Evolutionary conservation across 2,329 filamentous ascomycete genomes (phyloP).

Genomic region (Zasmidium angulare): DNA sequence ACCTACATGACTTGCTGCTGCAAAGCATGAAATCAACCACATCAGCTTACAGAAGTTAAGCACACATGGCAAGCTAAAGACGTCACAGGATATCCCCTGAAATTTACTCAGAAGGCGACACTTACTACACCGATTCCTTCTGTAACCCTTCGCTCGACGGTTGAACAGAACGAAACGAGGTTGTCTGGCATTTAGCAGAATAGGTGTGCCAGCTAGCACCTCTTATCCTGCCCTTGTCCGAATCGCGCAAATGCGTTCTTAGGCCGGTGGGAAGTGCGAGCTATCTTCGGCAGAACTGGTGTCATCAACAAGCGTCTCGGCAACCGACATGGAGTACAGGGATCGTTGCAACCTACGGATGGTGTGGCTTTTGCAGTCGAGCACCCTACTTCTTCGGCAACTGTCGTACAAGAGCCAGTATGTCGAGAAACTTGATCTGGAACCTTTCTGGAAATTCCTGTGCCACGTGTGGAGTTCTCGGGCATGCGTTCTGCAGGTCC

Average conservation of each 20-base stretch:
- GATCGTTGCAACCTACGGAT: not conserved
- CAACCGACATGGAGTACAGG: not conserved
- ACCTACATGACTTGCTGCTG: too few species aligned
- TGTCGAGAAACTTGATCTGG: not conserved
- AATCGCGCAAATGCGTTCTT: not conserved
- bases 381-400: not conserved
- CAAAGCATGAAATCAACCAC: too few species aligned
- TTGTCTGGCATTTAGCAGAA: not conserved
- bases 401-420: not conserved
- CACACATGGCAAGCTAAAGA: too few species aligned
- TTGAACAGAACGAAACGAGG: not conserved
- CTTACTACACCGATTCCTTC: not conserved
- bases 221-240: not conserved
- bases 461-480: not conserved
- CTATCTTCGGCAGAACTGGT: not conserved
- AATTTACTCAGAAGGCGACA: too few species aligned
- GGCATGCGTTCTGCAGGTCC: not conserved
- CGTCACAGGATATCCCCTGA: too few species aligned
- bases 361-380: not conserved
- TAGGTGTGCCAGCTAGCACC: not conserved
- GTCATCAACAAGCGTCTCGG: not conserved
- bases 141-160: not conserved
- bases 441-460: not conserved
- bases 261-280: not conserved
- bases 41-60: too few species aligned